Evolutionary conservation across 768 basidiomycete species (phyloP), one percentile per base, ranked within the genome.

Genomic region (Suillus clintonianus): DNA sequence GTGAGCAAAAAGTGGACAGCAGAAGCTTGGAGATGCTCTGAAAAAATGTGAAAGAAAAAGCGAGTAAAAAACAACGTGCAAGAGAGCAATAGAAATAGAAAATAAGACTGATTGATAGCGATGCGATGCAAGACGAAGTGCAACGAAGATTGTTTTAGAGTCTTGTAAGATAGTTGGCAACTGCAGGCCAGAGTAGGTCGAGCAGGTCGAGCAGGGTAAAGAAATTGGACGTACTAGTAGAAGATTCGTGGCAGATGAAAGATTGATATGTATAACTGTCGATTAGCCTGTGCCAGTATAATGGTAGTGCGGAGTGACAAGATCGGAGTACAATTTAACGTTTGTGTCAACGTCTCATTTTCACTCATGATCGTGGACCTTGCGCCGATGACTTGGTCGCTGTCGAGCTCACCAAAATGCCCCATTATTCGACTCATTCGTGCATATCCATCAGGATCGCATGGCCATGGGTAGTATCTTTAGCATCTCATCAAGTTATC

Each of bases 121-220:
- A 77, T 77, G 71, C 74, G 70, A 76, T 69, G 71, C 68, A 60
- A 75, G 62, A 65, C 66, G 74, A 66, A 67, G 70, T 68, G 66
- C 58, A 64, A 68, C 62, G 54, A 68, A 69, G 62, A 66, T 68
- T 68, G 63, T 61, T 76, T 76, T 76, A 76, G 71, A 64, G 43
- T 70, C 70, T 65, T 66, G 60, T 76, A 76, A 76, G 74, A 71
- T 75, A 74, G 37, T 27, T 57, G 37, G 22, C 36, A 55, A 22
- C 15, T 56, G 9, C 27, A 27, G 27, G 27, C 27, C 27, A 64
- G 65, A 67, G 67, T 65, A 61, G 56, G 9, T 60, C 22, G 37
- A 17, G 57, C 34, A 58, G 32, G 59, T 61, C 27, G 53, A 42
- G 19, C 22, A 37, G 19, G 30, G 37, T n/a, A 24, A 27, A 11